phyloP scores from a whole-genome alignment of 129 eudicot species.

The Kitagawia praeruptora region DNA sequence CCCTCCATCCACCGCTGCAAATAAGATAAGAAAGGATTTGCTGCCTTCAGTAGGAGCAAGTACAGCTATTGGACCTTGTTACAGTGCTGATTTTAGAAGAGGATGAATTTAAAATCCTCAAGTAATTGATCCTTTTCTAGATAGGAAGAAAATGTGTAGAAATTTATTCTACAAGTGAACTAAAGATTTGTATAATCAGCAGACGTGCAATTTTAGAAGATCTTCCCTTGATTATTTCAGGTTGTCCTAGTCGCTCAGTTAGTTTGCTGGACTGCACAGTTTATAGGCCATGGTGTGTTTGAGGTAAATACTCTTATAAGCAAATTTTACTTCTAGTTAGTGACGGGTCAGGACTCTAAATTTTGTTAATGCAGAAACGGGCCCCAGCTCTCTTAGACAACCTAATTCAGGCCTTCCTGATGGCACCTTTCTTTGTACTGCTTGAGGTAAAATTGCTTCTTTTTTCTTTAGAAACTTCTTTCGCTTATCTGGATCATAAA shows the following conservation, averaged over 20 bases:
- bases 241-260: constrained; percentile 75
- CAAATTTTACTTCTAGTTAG: background rate
- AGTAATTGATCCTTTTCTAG: background rate
- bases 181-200: background rate
- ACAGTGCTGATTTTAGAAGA: background rate
- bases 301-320: constrained; percentile 45
- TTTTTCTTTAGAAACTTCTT: background rate
- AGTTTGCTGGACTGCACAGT: constrained; percentile 79
- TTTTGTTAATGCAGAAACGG: constrained; percentile 50
- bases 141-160: background rate
- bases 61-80: background rate
- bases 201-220: background rate
- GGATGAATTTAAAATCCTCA: background rate
- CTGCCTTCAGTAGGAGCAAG: background rate
- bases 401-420: constrained; percentile 69
- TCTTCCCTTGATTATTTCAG: constrained; percentile 28
- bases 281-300: constrained; percentile 87
- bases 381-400: constrained; percentile 93
- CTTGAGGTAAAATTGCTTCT: constrained; percentile 56
- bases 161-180: background rate
- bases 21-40: background rate
- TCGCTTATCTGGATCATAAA: background rate
- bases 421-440: constrained; percentile 92
- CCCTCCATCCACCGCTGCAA: background rate
- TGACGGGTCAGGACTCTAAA: background rate